Evolutionary conservation across 495 filamentous ascomycete genomes (phyloP), one percentile per base, ranked within the genome.

Genomic region (Penicillium canescens): DNA sequence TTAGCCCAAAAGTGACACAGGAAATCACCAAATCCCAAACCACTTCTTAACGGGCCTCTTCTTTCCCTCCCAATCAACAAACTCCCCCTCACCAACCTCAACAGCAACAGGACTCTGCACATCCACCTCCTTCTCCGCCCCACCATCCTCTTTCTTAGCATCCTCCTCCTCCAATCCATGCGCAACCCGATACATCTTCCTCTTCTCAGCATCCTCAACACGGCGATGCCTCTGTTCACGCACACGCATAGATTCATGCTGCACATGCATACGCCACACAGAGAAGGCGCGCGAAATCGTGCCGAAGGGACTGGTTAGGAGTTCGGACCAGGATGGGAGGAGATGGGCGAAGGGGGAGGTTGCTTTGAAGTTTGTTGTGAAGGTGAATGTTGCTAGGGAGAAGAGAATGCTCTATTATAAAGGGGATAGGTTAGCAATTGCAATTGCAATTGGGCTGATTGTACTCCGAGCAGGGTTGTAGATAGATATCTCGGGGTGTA

Each of bases 171-270:
- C 85, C 61, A 93, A 24, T 8, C 90, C 91, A 79, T 96, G 90
- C 46, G 89, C 90, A 74, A 87, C 82, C 42, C 89, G 84, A 69
- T 88, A 97, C 69, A 86, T 80, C 39, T 75, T 74, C 55, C 92
- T 77, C 82, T 95, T 94, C 66, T 82, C 74, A 34, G 89, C 86
- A 73, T 97, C 92, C 36, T 94, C 89, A 52, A 87, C 71, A 31
- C 82, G 80, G 54, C 77, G 76, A 50, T 79, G 73, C 36, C 91
- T 78, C 74, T 82, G 82, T 69, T 89, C 88, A 21, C 78, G 75
- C 34, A 85, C 84, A 53, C 82, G 66, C 55, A 79, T 78, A 3
- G 85, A 81, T 20, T 73, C 79, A 66, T 86, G 82, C 51, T 80
- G 78, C 56, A 85, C 78, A 61, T 90, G 81, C 79, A 96, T 76